These are phyloP conservation scores for Candida maris DNA, from an alignment of 805 yeast species.

Conservation along the genomic window DNA sequence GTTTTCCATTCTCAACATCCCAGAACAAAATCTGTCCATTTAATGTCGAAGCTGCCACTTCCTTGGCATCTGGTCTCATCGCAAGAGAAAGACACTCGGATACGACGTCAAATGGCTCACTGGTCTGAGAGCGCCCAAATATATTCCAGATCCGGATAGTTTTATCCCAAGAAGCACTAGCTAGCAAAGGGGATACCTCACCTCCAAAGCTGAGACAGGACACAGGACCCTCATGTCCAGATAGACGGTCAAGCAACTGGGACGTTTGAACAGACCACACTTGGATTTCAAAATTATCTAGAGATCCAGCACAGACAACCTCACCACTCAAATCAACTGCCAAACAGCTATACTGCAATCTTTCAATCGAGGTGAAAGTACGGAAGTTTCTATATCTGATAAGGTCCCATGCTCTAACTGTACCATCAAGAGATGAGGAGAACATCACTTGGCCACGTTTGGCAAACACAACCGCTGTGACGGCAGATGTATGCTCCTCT, in stretches of 20 bases:
- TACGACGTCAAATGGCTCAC: slow-evolving; percentile 84
- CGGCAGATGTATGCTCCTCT: slow-evolving; percentile 85
- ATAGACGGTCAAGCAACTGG: slow-evolving; percentile 77
- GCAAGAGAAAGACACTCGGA: slow-evolving; percentile 81
- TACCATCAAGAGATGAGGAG: slow-evolving; percentile 91
- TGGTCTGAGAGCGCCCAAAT: slow-evolving; percentile 79
- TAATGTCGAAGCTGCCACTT: slow-evolving; percentile 80
- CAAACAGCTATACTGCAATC: slow-evolving; percentile 80
- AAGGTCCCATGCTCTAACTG: slow-evolving; percentile 96
- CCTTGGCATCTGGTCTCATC: slow-evolving; percentile 90
- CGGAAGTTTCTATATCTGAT: slow-evolving; percentile 90
- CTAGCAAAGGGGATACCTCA: slow-evolving; percentile 66
- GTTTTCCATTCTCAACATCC: slow-evolving; percentile 79
- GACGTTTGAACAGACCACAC: slow-evolving; percentile 98
- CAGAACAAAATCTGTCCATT: slow-evolving; percentile 85
- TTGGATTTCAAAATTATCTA: slow-evolving; percentile 84
- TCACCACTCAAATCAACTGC: slow-evolving; percentile 98
- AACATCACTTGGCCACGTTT: slow-evolving; percentile 87
- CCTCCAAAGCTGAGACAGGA: slow-evolving; percentile 81
- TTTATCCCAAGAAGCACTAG: slow-evolving; percentile 95
- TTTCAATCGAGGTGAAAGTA: slow-evolving; percentile 85
- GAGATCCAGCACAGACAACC: slow-evolving; percentile 90
- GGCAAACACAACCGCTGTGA: slow-evolving; percentile 84
- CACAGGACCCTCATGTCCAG: slow-evolving; percentile 96
- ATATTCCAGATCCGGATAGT: slow-evolving; percentile 92